Evolutionary conservation across 345 rosid species (phyloP).

Genomic region (Eucalyptus sp.): DNA sequence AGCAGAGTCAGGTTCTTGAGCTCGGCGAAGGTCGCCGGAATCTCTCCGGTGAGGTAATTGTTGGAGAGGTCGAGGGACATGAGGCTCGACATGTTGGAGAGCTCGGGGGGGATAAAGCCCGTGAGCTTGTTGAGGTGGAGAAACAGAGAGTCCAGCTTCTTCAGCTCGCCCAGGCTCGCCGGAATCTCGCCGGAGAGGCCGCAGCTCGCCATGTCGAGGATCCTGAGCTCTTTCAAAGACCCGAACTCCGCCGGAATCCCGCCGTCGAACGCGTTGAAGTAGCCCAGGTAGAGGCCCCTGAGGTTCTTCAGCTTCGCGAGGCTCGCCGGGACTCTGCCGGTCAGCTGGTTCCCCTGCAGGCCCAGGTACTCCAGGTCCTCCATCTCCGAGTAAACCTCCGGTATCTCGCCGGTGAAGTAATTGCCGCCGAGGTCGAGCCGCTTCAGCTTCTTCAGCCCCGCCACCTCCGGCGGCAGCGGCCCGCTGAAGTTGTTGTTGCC

Average conservation of each 20-base stretch:
- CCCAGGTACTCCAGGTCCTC: constrained; percentile 60
- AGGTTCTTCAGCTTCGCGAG: constrained; percentile 53
- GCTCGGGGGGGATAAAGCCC: constrained; percentile 60
- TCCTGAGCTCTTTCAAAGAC: constrained; percentile 27
- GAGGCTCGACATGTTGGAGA: constrained; percentile 51
- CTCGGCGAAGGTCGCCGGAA: constrained; percentile 44
- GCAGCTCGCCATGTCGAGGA: constrained; percentile 66
- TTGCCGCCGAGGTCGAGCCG: constrained; percentile 68
- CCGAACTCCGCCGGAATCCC: constrained; percentile 77
- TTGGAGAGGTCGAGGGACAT: constrained; percentile 67
- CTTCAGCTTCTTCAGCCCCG: constrained; percentile 38
- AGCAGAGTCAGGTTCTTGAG: constrained; percentile 42
- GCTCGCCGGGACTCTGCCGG: constrained; percentile 44
- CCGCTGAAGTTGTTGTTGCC: constrained; percentile 73
- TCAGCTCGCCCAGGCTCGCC: constrained; percentile 38
- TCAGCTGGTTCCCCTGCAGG: constrained; percentile 42
- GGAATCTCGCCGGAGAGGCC: constrained; percentile 75
- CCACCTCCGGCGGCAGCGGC: constrained; percentile 38
- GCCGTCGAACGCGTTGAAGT: constrained; percentile 44
- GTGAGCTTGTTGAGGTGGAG: constrained; percentile 72
- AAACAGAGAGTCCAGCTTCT: constrained; percentile 46
- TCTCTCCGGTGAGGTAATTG: constrained; percentile 59
- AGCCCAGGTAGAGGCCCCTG: constrained; percentile 40
- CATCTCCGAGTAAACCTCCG: constrained; percentile 57
- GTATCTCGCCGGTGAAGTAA: constrained; percentile 63